Conservation (phyloP, 768 basidiomycete species). For the Mrakia blollopis region DNA sequence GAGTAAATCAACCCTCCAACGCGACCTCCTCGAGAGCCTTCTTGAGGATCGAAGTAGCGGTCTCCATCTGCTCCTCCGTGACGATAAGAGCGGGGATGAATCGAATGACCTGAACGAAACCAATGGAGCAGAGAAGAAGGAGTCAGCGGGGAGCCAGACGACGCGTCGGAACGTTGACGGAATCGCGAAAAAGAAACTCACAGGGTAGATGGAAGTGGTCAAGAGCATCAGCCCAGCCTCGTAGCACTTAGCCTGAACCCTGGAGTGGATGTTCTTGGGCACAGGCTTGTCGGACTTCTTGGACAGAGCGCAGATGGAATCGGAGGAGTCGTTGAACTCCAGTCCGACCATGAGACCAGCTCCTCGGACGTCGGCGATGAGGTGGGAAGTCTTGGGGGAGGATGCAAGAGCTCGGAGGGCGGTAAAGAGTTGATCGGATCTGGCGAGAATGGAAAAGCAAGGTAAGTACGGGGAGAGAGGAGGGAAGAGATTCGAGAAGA, state of each 20-base stretch:
- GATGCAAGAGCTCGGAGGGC: conserved; percentile 57
- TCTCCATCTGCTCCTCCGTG: conserved; percentile 64
- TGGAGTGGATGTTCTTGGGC: conserved; percentile 58
- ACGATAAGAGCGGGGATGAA: conserved; percentile 93
- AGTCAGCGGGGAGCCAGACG: not conserved
- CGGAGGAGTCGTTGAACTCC: conserved; percentile 34
- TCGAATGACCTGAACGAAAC: conserved; percentile 53
- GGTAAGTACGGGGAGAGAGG: not conserved
- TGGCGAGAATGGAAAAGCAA: not conserved
- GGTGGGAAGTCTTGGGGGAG: conserved; percentile 52
- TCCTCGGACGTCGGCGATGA: conserved; percentile 72
- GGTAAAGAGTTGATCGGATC: conserved; percentile 70
- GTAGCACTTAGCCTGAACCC: conserved; percentile 71
- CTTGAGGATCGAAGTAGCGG: conserved; percentile 46
- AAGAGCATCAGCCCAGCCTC: conserved; percentile 81
- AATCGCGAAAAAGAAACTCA: not conserved
- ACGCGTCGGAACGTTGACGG: too few relatives aligned
- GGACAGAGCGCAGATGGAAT: conserved; percentile 37
- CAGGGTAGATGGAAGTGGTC: conserved; percentile 81
- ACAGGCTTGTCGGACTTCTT: conserved; percentile 41
- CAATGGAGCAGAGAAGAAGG: not conserved
- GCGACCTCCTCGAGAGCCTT: conserved; percentile 52
- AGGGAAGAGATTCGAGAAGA: not conserved
- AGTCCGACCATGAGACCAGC: conserved; percentile 49
- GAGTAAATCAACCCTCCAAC: conserved; percentile 36